A percentile compares a stretch with the other conserved stretches of the same genome.
These are phyloP conservation scores for Corynespora cassiicola DNA, from an alignment of 2,329 filamentous ascomycete genomes.

Conservation along the genomic window DNA sequence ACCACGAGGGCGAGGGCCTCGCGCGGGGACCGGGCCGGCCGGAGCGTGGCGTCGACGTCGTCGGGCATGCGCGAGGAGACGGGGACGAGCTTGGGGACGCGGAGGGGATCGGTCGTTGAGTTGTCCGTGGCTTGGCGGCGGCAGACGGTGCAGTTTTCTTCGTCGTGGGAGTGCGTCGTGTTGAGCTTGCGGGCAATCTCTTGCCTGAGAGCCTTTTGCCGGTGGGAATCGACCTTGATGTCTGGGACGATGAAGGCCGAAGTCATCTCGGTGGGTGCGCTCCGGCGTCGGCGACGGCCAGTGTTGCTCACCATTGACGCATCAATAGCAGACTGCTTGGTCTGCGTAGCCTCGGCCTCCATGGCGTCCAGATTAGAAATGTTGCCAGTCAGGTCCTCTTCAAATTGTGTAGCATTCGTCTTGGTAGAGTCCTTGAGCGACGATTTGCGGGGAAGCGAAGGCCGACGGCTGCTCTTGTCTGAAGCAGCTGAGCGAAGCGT, in stretches of 20 bases:
- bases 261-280: slow-evolving; percentile 62
- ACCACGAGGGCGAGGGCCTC: slow-evolving; percentile 82
- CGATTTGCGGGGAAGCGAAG: slow-evolving; percentile 58
- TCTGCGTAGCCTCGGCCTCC: slow-evolving; percentile 35
- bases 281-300: slow-evolving; percentile 58
- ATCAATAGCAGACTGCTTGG: slow-evolving; percentile 34
- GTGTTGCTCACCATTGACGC: slow-evolving; percentile 57
- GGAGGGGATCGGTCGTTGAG: slow-evolving; percentile 34
- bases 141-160: slow-evolving; percentile 64
- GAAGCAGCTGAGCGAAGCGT: slow-evolving; percentile 45
- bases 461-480: slow-evolving; percentile 47
- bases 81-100: slow-evolving; percentile 57
- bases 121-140: slow-evolving; percentile 51
- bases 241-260: slow-evolving; percentile 70
- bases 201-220: slow-evolving; percentile 26
- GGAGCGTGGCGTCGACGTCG: slow-evolving; percentile 65
- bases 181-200: slow-evolving; percentile 23
- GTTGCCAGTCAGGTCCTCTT: slow-evolving; percentile 44
- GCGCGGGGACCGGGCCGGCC: slow-evolving; percentile 69
- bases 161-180: slow-evolving; percentile 57
- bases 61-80: slow-evolving; percentile 59
- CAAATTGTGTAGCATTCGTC: slow-evolving; percentile 35
- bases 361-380: slow-evolving; percentile 30
- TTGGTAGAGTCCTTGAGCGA: slow-evolving; percentile 59
- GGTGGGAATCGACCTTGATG: slow-evolving; percentile 58